Percentiles rank a stretch among this genome's conserved stretches.
These are phyloP conservation scores for Aquilaria agallochum DNA, from an alignment of 441 rosid genomes.

Conservation along the genomic window DNA sequence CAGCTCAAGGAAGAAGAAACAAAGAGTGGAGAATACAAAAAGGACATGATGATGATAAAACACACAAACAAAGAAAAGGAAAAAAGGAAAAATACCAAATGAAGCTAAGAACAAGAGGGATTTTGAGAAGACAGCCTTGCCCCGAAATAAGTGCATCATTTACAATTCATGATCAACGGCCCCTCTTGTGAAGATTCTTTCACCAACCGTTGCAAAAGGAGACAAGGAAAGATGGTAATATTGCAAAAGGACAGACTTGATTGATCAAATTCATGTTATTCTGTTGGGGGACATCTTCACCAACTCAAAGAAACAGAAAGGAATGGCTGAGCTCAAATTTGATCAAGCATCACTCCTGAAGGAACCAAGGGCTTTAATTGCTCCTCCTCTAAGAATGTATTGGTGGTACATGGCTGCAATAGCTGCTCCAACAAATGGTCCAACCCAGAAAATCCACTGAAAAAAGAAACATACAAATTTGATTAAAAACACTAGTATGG, in stretches of 20 bases:
- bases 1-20: neutral
- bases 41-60: slow-evolving; percentile 3
- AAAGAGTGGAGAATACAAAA: neutral
- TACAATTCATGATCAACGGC: slow-evolving; percentile 28
- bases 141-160: slow-evolving; percentile 17
- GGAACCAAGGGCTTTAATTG: slow-evolving; percentile 57
- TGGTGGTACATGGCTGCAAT: slow-evolving; percentile 65
- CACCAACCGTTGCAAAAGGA: slow-evolving; percentile 11
- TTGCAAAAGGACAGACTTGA: slow-evolving; percentile 3
- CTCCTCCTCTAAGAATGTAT: slow-evolving; percentile 57
- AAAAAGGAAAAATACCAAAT: slow-evolving; percentile 3
- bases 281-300: slow-evolving; percentile 8
- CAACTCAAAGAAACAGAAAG: neutral
- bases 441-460: slow-evolving; percentile 83
- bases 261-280: slow-evolving; percentile 10
- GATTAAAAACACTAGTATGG: neutral
- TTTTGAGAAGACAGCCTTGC: slow-evolving; percentile 5
- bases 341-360: slow-evolving; percentile 71
- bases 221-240: neutral
- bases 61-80: slow-evolving; percentile 7
- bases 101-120: slow-evolving; percentile 7
- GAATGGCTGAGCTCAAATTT: neutral
- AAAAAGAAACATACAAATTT: neutral
- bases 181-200: slow-evolving; percentile 3
- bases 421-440: slow-evolving; percentile 67